Evolutionary conservation across 495 filamentous ascomycete genomes (phyloP).

Genomic region (Neurospora intermedia): DNA sequence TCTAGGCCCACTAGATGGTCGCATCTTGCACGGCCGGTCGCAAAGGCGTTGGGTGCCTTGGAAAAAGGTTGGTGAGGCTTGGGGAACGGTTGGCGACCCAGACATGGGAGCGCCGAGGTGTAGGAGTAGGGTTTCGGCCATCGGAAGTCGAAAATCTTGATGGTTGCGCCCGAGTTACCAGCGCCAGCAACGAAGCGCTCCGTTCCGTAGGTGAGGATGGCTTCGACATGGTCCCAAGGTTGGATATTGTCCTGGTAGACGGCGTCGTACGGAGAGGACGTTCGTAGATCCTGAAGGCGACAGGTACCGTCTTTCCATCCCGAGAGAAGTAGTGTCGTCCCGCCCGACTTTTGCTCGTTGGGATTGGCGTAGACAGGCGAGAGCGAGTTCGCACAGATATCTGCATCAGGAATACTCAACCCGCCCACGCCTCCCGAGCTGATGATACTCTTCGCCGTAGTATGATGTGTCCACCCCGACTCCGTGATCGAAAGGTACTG

Average conservation of each 20-base stretch:
- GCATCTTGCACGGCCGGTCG: conserved; percentile 10
- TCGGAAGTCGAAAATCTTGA: conserved; percentile 41
- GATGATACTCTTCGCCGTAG: conserved; percentile 13
- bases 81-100: conserved; percentile 22
- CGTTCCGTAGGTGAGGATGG: conserved; percentile 29
- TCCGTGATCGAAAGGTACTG: conserved; percentile 30
- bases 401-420: conserved; percentile 1
- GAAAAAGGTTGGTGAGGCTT: conserved; percentile 22
- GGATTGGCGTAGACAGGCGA: conserved; percentile 24
- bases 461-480: conserved; percentile 22
- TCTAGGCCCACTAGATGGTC: conserved; percentile 12
- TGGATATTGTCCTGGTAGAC: conserved; percentile 38
- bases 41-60: conserved; percentile 9
- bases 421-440: neutral
- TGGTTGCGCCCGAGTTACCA: conserved; percentile 20
- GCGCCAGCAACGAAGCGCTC: conserved; percentile 33
- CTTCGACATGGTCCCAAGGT: conserved; percentile 25
- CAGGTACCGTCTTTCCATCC: conserved; percentile 37
- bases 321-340: conserved; percentile 30
- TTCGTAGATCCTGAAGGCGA: conserved; percentile 34
- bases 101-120: conserved; percentile 30
- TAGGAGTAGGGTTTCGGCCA: conserved; percentile 35
- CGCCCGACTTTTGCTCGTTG: conserved; percentile 7
- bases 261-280: conserved; percentile 22
- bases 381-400: conserved; percentile 24